Conservation (phyloP, 2,329 filamentous ascomycete species). For the Davidsoniella neocaledoniae region DNA sequence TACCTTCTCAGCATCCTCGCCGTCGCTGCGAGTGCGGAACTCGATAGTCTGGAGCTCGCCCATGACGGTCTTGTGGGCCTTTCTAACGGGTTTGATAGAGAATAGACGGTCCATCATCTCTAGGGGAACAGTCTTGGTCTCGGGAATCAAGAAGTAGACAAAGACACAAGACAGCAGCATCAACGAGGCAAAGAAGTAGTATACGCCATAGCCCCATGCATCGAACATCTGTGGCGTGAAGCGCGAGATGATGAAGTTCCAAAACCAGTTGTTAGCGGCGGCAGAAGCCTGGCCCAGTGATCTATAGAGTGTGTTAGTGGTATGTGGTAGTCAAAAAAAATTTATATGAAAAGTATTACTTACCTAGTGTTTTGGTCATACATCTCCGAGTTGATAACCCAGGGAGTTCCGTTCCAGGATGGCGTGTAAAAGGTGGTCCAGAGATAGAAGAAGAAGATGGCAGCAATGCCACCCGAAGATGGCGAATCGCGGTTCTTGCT, state of each 20-base stretch:
- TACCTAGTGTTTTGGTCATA: constrained; percentile 19
- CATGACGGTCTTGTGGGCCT: constrained; percentile 28
- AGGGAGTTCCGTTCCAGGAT: constrained; percentile 51
- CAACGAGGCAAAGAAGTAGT: constrained; percentile 48
- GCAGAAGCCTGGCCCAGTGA: constrained; percentile 35
- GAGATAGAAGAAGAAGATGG: constrained; percentile 50
- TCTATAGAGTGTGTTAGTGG: not conserved
- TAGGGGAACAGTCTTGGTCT: constrained; percentile 48
- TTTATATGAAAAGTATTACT: constrained; percentile 38
- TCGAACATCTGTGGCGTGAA: constrained; percentile 52
- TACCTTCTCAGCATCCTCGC: constrained; percentile 18
- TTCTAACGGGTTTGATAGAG: constrained; percentile 27
- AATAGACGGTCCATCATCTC: constrained; percentile 51
- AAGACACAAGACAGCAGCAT: constrained; percentile 42
- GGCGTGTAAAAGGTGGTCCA: constrained; percentile 54
- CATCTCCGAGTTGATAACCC: constrained; percentile 55
- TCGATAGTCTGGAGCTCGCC: constrained; percentile 24
- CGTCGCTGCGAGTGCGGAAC: constrained; percentile 19
- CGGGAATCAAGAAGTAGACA: constrained; percentile 45
- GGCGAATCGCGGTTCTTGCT: constrained; percentile 22
- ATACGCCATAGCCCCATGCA: constrained; percentile 41
- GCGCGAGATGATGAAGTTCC: constrained; percentile 51
- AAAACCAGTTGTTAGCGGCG: constrained; percentile 56
- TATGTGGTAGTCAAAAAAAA: constrained; percentile 32
- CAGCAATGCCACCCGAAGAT: constrained; percentile 41